phyloP scores from a whole-genome alignment of 352 stramenopile species.

The Hyaloperonospora arabidopsidis region DNA sequence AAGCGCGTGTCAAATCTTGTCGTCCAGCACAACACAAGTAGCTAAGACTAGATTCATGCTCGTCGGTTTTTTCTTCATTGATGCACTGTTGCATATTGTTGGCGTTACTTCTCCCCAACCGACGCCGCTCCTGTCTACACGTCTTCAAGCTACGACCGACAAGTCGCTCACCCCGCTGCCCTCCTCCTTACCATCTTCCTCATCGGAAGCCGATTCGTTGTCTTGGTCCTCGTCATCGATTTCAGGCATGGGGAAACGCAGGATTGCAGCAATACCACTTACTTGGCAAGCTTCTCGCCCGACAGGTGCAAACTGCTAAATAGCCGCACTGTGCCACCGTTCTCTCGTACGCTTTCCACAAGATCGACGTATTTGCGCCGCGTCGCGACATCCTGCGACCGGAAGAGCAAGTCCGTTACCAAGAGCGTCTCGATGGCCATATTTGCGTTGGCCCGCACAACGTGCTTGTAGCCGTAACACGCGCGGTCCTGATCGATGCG shows the following conservation, averaged over 20 bases:
- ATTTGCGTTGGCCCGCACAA: slow-evolving; percentile 86
- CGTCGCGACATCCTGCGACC: slow-evolving; percentile 82
- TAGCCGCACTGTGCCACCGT: slow-evolving; percentile 88
- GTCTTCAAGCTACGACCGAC: slow-evolving; percentile 48
- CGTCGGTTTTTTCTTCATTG: too few species aligned
- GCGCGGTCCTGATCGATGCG: slow-evolving; percentile 92
- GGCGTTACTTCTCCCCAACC: background rate
- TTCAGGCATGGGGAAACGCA: slow-evolving; percentile 94
- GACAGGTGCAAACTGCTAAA: slow-evolving; percentile 94
- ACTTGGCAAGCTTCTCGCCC: slow-evolving; percentile 92
- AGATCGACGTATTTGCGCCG: slow-evolving; percentile 91
- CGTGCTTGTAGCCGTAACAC: slow-evolving; percentile 96
- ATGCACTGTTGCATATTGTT: background rate
- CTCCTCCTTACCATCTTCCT: slow-evolving; percentile 32
- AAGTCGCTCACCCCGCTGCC: slow-evolving; percentile 55
- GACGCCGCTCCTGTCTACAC: slow-evolving; percentile 30
- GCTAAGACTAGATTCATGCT: slow-evolving; percentile 15
- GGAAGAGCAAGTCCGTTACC: slow-evolving; percentile 93
- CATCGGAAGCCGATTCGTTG: slow-evolving; percentile 40
- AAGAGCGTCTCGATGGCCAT: slow-evolving; percentile 92
- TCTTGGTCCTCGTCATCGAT: slow-evolving; percentile 88
- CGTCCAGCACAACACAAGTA: slow-evolving; percentile 53
- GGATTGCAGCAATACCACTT: slow-evolving; percentile 91
- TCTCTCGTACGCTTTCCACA: slow-evolving; percentile 89
- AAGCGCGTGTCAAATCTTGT: slow-evolving; percentile 73